Evolutionary conservation across 2,329 filamentous ascomycete genomes (phyloP), one percentile per base, ranked within the genome.

Genomic region (Cordyceps militaris): DNA sequence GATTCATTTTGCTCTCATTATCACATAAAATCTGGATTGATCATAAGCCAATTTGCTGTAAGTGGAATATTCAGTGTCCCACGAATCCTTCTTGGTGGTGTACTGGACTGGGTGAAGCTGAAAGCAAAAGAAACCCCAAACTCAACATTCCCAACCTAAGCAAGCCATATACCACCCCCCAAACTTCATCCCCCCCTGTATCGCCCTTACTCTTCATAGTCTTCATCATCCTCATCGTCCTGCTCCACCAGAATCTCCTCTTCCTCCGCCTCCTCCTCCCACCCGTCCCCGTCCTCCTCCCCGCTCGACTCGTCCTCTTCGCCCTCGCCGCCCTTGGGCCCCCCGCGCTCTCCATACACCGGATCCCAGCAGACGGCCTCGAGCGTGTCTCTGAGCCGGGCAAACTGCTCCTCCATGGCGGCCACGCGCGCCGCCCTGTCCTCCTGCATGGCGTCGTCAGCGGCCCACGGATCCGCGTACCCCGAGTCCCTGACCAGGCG

Each of bases 361-460:
- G 7, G 1, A 23, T 53, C 42, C 2, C 42, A 32, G 11, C 56
- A 58, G 2, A 26, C 32, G 9, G 16, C 14, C 9, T 24, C 24
- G 11, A 58, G 40, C 21, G 30, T 21, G 23, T 11, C 28, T 3
- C 44, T 38, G 34, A 60, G 46, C 28, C 5, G 4, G 11, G 1
- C 9, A 24, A 54, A 58, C 2, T 5, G 2, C 1, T 1, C 26
- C 30, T 43, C 44, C 43, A 52, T 54, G 16, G 46, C 49, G 30
- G 59, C 62, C 23, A 64, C 64, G 60, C 34, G 59, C 60, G 56
- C 60, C 56, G 2, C 53, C 54, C 61, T 63, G 21, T 56, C 61
- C 30, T 40, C 21, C 40, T 61, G 55, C 60, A 64, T 63, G 2
- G 61, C 57, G 14, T 4, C 11, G 16, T 69, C 67, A 1, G 28